Conservation (phyloP, 306 rosid species). For the Dalbergia cultrata region DNA sequence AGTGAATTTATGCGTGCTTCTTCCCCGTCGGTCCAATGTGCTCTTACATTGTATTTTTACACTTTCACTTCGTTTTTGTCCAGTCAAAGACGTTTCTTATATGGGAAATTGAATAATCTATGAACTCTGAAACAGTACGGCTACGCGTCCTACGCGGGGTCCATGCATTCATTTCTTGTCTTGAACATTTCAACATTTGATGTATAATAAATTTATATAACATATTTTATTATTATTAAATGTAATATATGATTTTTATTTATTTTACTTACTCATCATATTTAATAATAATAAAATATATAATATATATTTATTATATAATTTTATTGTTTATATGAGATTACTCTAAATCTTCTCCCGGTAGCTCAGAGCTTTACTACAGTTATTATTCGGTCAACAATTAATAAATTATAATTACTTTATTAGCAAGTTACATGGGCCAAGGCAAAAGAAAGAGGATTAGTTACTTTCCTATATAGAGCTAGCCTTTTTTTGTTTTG, state of each 20-base stretch:
- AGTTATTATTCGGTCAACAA: conserved; percentile 7
- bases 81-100: conserved; percentile 68
- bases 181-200: too few species aligned
- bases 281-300: too few species aligned
- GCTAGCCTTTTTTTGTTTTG: background rate
- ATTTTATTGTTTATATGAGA: too few species aligned
- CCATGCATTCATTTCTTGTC: conserved; percentile 24
- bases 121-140: conserved; percentile 11
- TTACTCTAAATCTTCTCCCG: conserved; percentile 21
- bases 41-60: conserved; percentile 42
- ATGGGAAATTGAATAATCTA: background rate
- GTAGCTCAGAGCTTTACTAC: background rate
- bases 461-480: background rate
- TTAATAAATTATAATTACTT: conserved; percentile 12
- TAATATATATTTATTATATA: too few species aligned
- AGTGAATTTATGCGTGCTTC: conserved; percentile 24
- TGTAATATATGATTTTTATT: too few species aligned
- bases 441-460: too few species aligned
- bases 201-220: too few species aligned
- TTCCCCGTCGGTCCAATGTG: conserved; percentile 31
- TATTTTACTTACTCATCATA: too few species aligned
- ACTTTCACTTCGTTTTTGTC: conserved; percentile 48
- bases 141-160: background rate
- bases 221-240: too few species aligned
- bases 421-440: background rate